Conservation (phyloP, 257 asterid genomes). For the Pogostemon cablin region DNA sequence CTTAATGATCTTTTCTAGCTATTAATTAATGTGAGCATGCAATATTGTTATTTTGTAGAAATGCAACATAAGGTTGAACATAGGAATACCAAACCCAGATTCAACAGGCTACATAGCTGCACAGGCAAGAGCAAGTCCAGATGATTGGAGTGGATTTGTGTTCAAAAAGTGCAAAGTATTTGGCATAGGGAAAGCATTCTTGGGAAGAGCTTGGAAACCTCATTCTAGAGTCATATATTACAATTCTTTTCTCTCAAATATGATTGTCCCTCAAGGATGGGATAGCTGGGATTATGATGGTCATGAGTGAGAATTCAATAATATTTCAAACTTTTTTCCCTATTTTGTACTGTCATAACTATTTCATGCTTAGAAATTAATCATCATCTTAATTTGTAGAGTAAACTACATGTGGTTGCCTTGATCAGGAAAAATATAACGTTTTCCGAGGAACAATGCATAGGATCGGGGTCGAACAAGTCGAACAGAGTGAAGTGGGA, state of each 20-base stretch:
- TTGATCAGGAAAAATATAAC: background rate
- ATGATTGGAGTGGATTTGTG: conserved; percentile 50
- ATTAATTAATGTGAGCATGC: too few relatives aligned
- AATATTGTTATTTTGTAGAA: conserved; percentile 20
- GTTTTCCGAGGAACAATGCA: background rate
- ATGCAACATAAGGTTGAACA: conserved; percentile 39
- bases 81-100: conserved; percentile 1
- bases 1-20: too few relatives aligned
- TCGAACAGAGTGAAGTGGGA: conserved; percentile 26
- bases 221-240: conserved; percentile 33
- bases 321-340: background rate
- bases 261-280: conserved; percentile 49
- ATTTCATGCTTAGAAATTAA: too few relatives aligned
- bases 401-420: background rate
- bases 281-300: conserved; percentile 36
- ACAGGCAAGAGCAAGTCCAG: conserved; percentile 41
- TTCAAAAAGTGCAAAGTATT: conserved; percentile 52
- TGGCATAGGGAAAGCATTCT: conserved; percentile 50
- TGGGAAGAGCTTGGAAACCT: conserved; percentile 56
- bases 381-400: background rate
- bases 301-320: conserved; percentile 43
- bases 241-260: conserved; percentile 28
- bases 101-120: conserved; percentile 46
- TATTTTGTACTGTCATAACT: too few relatives aligned
- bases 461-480: background rate